Evolutionary conservation across 768 basidiomycete species (phyloP), one percentile per base, ranked within the genome.

Genomic region (Podaxis carcinomalis): DNA sequence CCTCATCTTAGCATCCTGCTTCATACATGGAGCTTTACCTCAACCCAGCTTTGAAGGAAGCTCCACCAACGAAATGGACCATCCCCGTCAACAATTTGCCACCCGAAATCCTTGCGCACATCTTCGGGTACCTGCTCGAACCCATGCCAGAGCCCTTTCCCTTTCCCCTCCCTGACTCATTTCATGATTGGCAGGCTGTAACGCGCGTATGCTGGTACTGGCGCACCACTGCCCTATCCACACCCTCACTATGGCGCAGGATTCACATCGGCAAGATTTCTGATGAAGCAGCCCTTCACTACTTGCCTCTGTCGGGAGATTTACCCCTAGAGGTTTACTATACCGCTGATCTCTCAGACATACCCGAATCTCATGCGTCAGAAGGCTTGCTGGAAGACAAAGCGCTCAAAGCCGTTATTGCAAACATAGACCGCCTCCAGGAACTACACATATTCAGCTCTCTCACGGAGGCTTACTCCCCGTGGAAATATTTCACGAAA

Each of bases 41-140:
- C 27, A 7, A 10, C 3, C 19, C 19, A 23, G 11, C 5, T 14
- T 47, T 23, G 5, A 27, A 23, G n/a, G n/a, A 44, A 23, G 39
- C 23, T 13, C 25, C 40, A 6, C 13, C 14, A 28, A 42, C 23
- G 21, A 28, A n/a, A 14, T 23, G 39, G 11, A 27, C 50, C 14
- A n/a, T 9, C 28, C 39, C 14, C 11, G 46, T 60, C 21, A 53
- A 60, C 21, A 5, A 10, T 32, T 54, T 64, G 13, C 63, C 63
- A 19, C 63, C 59, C 32, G 63, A 64, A 44, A 55, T 64, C 13
- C 63, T 64, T 35, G 59, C 63, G 7, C 63, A 61, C 46, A 52
- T 61, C 55, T 57, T 64, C 50, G 32, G 50, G n/a, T 56, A 53
- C 35, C 40, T 60, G 21, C 51, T 53, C 13, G 51, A 60, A 5